phyloP scores from a whole-genome alignment of 768 basidiomycete species.

The Pholiota molesta region DNA sequence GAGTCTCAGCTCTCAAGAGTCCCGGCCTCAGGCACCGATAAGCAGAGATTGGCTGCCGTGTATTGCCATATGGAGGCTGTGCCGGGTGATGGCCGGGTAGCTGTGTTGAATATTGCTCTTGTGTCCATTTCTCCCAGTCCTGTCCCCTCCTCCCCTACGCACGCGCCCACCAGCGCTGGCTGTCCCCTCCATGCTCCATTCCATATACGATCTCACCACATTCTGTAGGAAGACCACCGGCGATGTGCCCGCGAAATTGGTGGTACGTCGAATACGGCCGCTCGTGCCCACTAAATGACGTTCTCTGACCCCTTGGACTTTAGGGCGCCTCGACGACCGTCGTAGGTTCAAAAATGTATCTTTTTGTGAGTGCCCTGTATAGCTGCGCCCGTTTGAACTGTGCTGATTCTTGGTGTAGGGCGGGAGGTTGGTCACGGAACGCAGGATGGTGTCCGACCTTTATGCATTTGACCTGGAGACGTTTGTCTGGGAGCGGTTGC shows the following conservation, averaged over 20 bases:
- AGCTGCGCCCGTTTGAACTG: background rate
- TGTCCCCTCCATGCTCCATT: slow-evolving; percentile 55
- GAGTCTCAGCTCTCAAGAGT: too few species aligned
- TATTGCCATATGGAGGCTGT: background rate
- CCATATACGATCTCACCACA: slow-evolving; percentile 89
- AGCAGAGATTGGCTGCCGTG: background rate
- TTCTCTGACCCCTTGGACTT: slow-evolving; percentile 14
- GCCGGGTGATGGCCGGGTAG: background rate
- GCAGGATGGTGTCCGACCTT: slow-evolving; percentile 88
- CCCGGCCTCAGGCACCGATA: background rate
- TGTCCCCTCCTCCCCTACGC: background rate
- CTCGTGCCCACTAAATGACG: background rate
- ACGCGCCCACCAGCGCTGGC: background rate
- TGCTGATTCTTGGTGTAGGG: slow-evolving; percentile 50
- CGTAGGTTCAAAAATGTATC: slow-evolving; percentile 84
- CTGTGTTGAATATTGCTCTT: background rate
- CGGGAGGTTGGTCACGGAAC: slow-evolving; percentile 83
- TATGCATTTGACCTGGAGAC: slow-evolving; percentile 87
- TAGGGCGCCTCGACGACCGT: slow-evolving; percentile 93
- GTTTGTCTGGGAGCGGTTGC: slow-evolving; percentile 77
- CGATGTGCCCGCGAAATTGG: slow-evolving; percentile 86
- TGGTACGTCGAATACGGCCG: slow-evolving; percentile 54
- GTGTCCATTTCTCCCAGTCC: background rate
- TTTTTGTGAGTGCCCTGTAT: slow-evolving; percentile 64
- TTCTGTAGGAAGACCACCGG: slow-evolving; percentile 82